Percentiles rank a stretch among this genome's conserved stretches.
phyloP scores from a whole-genome alignment of 176 grass and related monocot genomes.

The Oryza glaberrima region DNA sequence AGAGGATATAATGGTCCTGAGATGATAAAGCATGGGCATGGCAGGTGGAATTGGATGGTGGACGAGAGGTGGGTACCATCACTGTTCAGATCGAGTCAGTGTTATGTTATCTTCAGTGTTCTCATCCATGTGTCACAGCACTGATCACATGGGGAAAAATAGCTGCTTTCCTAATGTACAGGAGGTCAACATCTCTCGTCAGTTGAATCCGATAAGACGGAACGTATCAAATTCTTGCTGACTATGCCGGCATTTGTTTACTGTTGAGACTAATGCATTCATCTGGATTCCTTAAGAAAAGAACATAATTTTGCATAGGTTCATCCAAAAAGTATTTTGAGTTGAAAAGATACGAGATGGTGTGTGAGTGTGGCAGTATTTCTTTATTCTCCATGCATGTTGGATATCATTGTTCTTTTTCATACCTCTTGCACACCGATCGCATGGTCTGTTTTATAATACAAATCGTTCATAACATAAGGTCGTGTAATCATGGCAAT shows the following conservation, averaged over 20 bases:
- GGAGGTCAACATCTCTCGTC: background rate
- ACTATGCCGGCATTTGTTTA: background rate
- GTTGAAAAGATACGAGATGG: background rate
- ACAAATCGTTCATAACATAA: background rate
- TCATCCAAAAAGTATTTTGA: background rate
- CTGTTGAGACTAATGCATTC: background rate
- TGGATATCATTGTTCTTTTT: background rate
- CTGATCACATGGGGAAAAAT: background rate
- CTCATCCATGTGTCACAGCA: background rate
- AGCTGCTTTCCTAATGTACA: background rate
- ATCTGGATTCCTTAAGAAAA: background rate
- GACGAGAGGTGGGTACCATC: background rate
- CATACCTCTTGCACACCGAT: background rate
- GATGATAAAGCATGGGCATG: background rate
- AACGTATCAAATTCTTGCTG: no score
- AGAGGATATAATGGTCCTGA: background rate
- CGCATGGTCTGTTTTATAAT: background rate
- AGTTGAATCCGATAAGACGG: no score
- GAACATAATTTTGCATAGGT: background rate
- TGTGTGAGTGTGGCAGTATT: background rate
- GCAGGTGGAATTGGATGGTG: background rate
- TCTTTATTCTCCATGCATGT: background rate
- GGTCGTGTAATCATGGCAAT: background rate
- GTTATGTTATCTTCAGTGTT: background rate
- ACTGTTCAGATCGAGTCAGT: background rate